A percentile compares a stretch with the other conserved stretches of the same genome.
phyloP scores from a whole-genome alignment of 257 asterid species.

The Scutellaria barbata region DNA sequence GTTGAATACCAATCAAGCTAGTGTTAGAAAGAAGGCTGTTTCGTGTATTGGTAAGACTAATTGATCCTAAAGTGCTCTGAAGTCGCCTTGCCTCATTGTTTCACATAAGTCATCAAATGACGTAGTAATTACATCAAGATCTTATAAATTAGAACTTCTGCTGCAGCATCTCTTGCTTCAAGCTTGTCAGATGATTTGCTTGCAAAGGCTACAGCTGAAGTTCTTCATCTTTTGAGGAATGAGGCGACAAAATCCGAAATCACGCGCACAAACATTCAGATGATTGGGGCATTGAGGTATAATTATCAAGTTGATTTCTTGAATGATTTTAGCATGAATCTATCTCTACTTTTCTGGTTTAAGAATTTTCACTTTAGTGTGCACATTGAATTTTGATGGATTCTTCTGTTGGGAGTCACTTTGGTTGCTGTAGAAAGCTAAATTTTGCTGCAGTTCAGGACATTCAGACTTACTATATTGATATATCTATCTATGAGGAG shows the following conservation, averaged over 20 bases:
- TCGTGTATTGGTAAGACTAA: conserved; percentile 83
- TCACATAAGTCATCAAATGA: not conserved
- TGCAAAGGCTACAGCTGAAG: conserved; percentile 88
- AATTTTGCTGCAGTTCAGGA: conserved; percentile 10
- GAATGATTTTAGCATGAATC: conserved; percentile 26
- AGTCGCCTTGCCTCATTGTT: conserved; percentile 12
- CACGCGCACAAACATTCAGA: conserved; percentile 93
- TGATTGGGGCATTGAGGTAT: conserved; percentile 98
- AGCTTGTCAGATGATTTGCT: conserved; percentile 97
- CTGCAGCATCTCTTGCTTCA: conserved; percentile 91
- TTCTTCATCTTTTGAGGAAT: conserved; percentile 68
- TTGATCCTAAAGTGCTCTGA: conserved; percentile 19
- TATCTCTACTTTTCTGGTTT: conserved; percentile 24
- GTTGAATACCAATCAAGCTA: conserved; percentile 90
- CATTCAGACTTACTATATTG: conserved; percentile 8
- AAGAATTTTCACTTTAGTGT: not conserved
- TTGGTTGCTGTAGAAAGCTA: conserved; percentile 9
- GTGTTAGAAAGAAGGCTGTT: conserved; percentile 93
- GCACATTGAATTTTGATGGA: conserved; percentile 6
- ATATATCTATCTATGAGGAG: conserved; percentile 4
- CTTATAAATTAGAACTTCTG: conserved; percentile 33
- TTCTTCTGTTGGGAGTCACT: conserved; percentile 20
- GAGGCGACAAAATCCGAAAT: conserved; percentile 75
- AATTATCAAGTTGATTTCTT: conserved; percentile 24
- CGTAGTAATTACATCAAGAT: conserved; percentile 24